Evolutionary conservation across 345 rosid species (phyloP).

Genomic region (Diplotaxis tenuifolia): DNA sequence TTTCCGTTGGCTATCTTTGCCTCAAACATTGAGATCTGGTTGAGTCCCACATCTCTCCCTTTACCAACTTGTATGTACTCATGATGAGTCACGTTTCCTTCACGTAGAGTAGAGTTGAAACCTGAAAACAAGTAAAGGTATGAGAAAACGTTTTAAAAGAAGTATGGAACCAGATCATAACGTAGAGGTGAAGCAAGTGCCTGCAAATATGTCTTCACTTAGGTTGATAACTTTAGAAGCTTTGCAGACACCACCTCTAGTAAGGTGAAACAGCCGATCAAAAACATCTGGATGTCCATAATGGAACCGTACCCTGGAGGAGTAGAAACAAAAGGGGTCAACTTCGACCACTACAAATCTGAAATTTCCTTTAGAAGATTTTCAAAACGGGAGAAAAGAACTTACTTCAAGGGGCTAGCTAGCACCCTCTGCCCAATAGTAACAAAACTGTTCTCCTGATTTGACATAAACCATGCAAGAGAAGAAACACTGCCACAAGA

Average conservation of each 20-base stretch:
- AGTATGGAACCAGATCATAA: not conserved
- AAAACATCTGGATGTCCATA: constrained; percentile 96
- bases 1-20: constrained; percentile 90
- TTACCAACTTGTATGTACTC: constrained; percentile 96
- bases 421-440: constrained; percentile 77
- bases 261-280: constrained; percentile 85
- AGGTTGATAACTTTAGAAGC: constrained; percentile 85
- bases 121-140: constrained; percentile 43
- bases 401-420: constrained; percentile 72
- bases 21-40: constrained; percentile 87
- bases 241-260: constrained; percentile 91
- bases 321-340: constrained; percentile 11
- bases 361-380: not conserved
- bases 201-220: constrained; percentile 92
- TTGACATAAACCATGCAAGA: constrained; percentile 90
- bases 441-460: constrained; percentile 81
- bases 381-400: constrained; percentile 41
- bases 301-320: constrained; percentile 79
- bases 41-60: constrained; percentile 92
- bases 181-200: constrained; percentile 34
- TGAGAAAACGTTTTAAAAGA: not conserved
- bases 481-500: constrained; percentile 74
- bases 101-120: constrained; percentile 83
- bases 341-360: not conserved
- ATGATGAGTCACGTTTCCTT: constrained; percentile 84